These are phyloP conservation scores for Chlorella variabilis DNA, from an alignment of 163 green algal species.

Conservation along the genomic window DNA sequence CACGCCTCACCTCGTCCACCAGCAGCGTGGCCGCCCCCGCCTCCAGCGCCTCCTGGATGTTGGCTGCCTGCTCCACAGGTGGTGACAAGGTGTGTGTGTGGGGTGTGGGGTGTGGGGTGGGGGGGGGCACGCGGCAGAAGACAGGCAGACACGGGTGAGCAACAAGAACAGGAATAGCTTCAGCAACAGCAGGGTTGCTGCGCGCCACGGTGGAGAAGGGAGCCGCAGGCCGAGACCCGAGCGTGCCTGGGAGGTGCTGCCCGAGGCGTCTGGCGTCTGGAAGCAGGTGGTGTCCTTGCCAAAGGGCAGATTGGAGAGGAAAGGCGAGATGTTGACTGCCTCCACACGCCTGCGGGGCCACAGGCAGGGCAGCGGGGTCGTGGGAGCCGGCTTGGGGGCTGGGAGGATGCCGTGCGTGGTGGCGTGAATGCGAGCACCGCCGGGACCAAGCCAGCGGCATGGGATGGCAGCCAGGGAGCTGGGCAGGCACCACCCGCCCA, in stretches of 20 bases:
- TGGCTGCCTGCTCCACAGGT: conserved; percentile 48
- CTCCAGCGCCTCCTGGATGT: conserved; percentile 78
- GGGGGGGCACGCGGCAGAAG: too few relatives aligned
- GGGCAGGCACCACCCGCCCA: too few relatives aligned
- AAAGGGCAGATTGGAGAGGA: conserved; percentile 71
- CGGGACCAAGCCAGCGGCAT: too few relatives aligned
- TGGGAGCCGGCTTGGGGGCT: not conserved
- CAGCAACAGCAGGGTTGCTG: too few relatives aligned
- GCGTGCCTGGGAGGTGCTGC: conserved; percentile 65
- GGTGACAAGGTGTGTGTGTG: too few relatives aligned
- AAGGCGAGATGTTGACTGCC: conserved; percentile 73
- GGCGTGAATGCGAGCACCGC: too few relatives aligned
- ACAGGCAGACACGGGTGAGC: too few relatives aligned
- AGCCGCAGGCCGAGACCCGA: not conserved
- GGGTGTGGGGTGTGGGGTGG: too few relatives aligned
- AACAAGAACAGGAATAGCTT: too few relatives aligned
- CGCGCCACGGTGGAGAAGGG: too few relatives aligned
- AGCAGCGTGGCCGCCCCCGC: conserved; percentile 61
- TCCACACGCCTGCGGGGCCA: conserved; percentile 52
- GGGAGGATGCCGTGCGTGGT: too few relatives aligned
- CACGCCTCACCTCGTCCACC: conserved; percentile 67
- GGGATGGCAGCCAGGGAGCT: too few relatives aligned
- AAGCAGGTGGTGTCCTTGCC: conserved; percentile 58
- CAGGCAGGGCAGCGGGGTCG: not conserved
- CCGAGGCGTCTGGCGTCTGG: conserved; percentile 67